phyloP scores from a whole-genome alignment of 371 early-diverging fungal genomes.

The Mucor sp. region DNA sequence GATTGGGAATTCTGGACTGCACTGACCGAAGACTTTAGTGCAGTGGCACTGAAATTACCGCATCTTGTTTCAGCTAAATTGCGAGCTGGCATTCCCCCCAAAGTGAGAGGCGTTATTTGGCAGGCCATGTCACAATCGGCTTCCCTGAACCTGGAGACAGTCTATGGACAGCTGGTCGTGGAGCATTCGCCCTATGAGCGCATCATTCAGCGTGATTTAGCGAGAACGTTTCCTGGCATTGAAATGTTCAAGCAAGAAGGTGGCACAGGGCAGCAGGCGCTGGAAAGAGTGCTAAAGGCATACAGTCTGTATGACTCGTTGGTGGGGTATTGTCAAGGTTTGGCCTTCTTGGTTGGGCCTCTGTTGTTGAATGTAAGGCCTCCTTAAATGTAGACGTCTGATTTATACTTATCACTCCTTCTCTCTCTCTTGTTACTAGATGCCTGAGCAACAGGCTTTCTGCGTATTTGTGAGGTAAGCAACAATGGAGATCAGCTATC shows the following conservation, averaged over 20 bases:
- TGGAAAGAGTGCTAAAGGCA: conserved; percentile 87
- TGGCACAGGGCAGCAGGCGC: conserved; percentile 82
- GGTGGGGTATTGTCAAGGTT: conserved; percentile 96
- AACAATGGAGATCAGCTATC: background rate
- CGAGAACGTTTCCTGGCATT: conserved; percentile 89
- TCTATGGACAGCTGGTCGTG: conserved; percentile 80
- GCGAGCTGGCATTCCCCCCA: conserved; percentile 81
- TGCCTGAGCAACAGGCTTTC: conserved; percentile 93
- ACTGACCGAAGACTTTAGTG: conserved; percentile 81
- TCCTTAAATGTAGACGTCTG: conserved; percentile 2
- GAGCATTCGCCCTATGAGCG: conserved; percentile 86
- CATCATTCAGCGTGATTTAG: conserved; percentile 88
- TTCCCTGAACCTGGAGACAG: conserved; percentile 74
- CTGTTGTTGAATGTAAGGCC: conserved; percentile 79
- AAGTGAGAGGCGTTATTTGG: conserved; percentile 93
- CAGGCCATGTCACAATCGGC: conserved; percentile 87
- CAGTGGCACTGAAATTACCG: conserved; percentile 60
- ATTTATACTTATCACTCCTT: background rate
- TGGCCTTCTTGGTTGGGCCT: conserved; percentile 95
- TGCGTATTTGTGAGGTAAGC: conserved; percentile 77
- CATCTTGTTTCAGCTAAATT: conserved; percentile 71
- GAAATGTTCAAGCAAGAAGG: conserved; percentile 83
- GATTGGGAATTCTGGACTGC: conserved; percentile 96
- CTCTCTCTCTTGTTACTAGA: conserved; percentile 36
- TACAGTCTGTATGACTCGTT: conserved; percentile 90